Evolutionary conservation across 257 asterid genomes (phyloP), one percentile per base, ranked within the genome.

Genomic region (Henckelia pumila): DNA sequence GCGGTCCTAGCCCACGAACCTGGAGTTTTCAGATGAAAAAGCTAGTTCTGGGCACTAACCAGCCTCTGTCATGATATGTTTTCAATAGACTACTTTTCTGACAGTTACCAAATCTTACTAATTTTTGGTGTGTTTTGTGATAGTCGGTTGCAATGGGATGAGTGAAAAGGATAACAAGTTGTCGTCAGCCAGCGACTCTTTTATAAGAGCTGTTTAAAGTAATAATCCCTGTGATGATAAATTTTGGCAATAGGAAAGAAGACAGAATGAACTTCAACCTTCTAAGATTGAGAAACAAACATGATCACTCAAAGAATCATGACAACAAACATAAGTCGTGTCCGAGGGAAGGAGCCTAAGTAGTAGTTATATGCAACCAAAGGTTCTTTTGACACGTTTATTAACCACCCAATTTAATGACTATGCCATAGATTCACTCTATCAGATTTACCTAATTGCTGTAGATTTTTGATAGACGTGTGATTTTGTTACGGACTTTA

Each of bases 151-250:
- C 44, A 44, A 55, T 10, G 55, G 21, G 65, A 61, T 66, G 67
- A 30, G 59, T 47, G 60, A 33, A 30, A 20, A 29, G 44, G 59
- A 47, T 76, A 59, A 30, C 52, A 17, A 29, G 53, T 47, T 76
- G 56, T 63, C 6, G 29, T 20, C 55, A 47, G 20, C 55, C 55
- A 16, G 55, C 55, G 14, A 47, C 21, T 47, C 0, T 47, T 16
- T 17, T 47, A 16, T 16, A 5, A 47, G 21, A 11, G 19, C 52
- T 40, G 52, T 30, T 14, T 37, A 4, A 11, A 40, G n/a, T 40
- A 26, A 26, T 40, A 37, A 37, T 37, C 47, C 47, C 4, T 9
- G n/a, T 37, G 19, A 11, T 40, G 52, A 62, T 71, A 2, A 6
- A 52, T 7, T 56, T 29, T 44, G 4, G 61, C n/a, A 4, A 24